Evolutionary conservation across 495 filamentous ascomycete genomes (phyloP), one percentile per base, ranked within the genome.

Genomic region (Evernia prunastri): DNA sequence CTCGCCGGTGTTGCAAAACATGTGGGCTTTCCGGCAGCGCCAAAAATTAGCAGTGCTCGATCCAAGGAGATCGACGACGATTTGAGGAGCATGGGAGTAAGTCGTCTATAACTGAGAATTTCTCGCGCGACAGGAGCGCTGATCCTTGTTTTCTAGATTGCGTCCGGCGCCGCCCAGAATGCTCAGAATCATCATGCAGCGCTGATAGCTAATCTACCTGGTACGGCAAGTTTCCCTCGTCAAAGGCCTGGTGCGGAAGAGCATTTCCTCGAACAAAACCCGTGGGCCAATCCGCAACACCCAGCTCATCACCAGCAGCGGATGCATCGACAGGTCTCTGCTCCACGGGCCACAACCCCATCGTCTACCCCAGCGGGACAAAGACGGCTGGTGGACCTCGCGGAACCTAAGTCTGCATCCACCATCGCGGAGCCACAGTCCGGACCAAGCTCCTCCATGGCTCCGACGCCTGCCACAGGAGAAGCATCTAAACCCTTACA

Each of bases 1-100:
- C 81, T 98, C 62, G 87, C 91, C 11, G 93, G 94, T 25, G 82
- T 97, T 62, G 91, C 92, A 10, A 96, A 96, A 73, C 90, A 96
- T 74, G 84, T 95, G 59, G 94, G 94, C 29, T 97, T 97, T 75
- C 94, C 94, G 35, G 93, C 93, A 39, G 93, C 93, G n/a, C 94
- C 94, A 25, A 80, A 86, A 15, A 84, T 98, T 66, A 76, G 81
- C 33, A 82, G 86, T 31, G 89, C 87, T 25, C 84, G 89, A 18
- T 79, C 83, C 13, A 78, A 84, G 23, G 91, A 96, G 65, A 75
- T 91, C 31, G 89, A 96, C 42, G 88, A 91, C 58, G 94, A 98
- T 75, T 77, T 97, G 43, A 86, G 90, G 71, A 88, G 86, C 65
- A 96, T 98, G 82, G 88, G 86, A 56, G 94, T 97, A 80, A 86